Conservation (phyloP, 1,284 basidiomycete genomes). For the Sanghuangporus baumii region DNA sequence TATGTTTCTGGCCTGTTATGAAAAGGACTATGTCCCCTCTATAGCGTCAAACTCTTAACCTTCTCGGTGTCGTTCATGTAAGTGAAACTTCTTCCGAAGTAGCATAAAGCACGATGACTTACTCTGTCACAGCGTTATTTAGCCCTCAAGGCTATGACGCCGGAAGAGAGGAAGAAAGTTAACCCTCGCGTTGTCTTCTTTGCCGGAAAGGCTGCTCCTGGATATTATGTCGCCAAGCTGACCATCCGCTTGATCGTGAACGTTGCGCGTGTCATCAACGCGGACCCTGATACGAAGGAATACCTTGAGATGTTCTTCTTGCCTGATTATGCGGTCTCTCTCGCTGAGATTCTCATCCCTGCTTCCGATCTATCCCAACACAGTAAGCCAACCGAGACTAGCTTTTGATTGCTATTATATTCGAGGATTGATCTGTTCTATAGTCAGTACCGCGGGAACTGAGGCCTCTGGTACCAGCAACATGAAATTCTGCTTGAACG, state of each 20-base stretch:
- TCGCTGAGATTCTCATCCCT: constrained; percentile 88
- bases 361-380: constrained; percentile 90
- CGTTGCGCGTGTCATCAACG: constrained; percentile 79
- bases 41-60: constrained; percentile 80
- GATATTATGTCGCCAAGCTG: constrained; percentile 77
- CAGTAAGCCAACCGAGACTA: constrained; percentile 29
- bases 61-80: constrained; percentile 82
- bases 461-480: constrained; percentile 87
- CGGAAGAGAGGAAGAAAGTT: constrained; percentile 74
- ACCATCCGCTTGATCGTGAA: constrained; percentile 92
- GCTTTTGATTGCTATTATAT: neutral
- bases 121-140: constrained; percentile 62
- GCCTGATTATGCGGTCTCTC: constrained; percentile 83
- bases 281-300: constrained; percentile 81
- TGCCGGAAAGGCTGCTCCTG: constrained; percentile 83
- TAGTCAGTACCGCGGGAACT: constrained; percentile 84
- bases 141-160: constrained; percentile 69
- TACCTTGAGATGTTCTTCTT: constrained; percentile 82
- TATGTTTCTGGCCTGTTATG: neutral
- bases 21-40: constrained; percentile 7
- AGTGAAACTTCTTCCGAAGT: constrained; percentile 21
- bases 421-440: neutral
- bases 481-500: constrained; percentile 91
- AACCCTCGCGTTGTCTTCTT: constrained; percentile 84
- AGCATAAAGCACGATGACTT: neutral